Base-by-base conservation (phyloP, 2,329 filamentous ascomycete species). In the Malbranchea cinnamomea region DNA sequence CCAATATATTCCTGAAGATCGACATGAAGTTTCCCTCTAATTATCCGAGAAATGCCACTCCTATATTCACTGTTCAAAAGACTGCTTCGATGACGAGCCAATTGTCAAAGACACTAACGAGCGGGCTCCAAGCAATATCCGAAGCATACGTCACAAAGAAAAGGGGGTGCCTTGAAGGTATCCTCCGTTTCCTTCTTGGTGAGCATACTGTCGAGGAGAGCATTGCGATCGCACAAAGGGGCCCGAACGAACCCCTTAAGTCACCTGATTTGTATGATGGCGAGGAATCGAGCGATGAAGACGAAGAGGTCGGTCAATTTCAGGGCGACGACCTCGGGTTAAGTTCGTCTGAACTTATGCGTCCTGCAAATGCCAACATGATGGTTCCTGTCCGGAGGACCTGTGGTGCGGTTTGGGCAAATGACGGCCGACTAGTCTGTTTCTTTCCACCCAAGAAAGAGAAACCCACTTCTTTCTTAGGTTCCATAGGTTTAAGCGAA, bases 201-300 rank as follows among this genome's bases (percentile, higher is more conserved):
- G 71, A 74, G 44, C 62, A 64, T 33, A 59, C 53, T 32, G 52
- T 75, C 4, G 63, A 74, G 36, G 69, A 75, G 23, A 70, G 64
- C 36, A 57, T 71, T 15, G 49, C 52, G 33, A 62, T 51, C 52
- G 54, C 58, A 27, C 54, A 61, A 26, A 65, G 73, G 39, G 74
- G 79, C 39, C 52, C 73, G 5, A 71, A 70, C 31, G 52, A 54
- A 31, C 51, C 56, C 37, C 40, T 61, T 31, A 57, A 63, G 37
- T 54, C 56, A 25, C 51, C 59, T 9, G 49, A 59, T 28, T 49
- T 49, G 26, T 32, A 62, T 21, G 59, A 54, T 17, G 78, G 80
- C 34, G 82, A 89, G 40, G 87, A 81, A 41, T 94, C 83, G 3
- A 91, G 80, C 43, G 78, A 83, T 38, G 78, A 82, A 36, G 80